Conservation (phyloP, 2,329 filamentous ascomycete species). For the Diaporthe amygdali region DNA sequence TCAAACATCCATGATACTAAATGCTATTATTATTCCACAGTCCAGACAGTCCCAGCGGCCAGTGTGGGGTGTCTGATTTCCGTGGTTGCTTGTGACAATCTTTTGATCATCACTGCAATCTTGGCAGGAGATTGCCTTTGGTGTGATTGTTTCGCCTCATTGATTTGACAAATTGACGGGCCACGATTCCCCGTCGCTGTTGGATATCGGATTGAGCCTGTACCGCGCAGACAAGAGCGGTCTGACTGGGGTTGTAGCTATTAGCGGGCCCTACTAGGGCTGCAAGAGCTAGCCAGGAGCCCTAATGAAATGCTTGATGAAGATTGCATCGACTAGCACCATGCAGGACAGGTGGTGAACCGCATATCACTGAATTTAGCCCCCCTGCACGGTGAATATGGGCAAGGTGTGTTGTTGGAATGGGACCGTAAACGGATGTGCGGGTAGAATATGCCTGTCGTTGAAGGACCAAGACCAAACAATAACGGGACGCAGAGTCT, state of each 20-base stretch:
- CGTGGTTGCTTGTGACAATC: conserved; percentile 6
- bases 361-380: neutral
- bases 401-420: neutral
- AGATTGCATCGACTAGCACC: conserved; percentile 4
- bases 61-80: conserved; percentile 10
- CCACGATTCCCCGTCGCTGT: neutral
- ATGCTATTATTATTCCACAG: conserved; percentile 10
- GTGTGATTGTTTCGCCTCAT: neutral
- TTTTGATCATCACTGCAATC: conserved; percentile 8
- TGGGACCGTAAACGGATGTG: neutral
- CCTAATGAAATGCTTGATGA: conserved; percentile 8
- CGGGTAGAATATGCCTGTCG: neutral
- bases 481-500: neutral
- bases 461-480: neutral
- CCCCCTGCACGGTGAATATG: neutral
- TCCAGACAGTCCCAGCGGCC: neutral
- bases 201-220: neutral
- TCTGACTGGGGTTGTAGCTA: conserved; percentile 11
- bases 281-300: neutral
- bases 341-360: conserved; percentile 16
- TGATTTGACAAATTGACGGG: conserved; percentile 2
- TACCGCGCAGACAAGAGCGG: conserved; percentile 15
- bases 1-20: neutral
- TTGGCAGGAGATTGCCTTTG: conserved; percentile 15
- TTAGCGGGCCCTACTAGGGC: neutral